Percentiles rank a stretch among this genome's conserved stretches.
Conservation (phyloP, 106 monocot species). For the Allium sativum region DNA sequence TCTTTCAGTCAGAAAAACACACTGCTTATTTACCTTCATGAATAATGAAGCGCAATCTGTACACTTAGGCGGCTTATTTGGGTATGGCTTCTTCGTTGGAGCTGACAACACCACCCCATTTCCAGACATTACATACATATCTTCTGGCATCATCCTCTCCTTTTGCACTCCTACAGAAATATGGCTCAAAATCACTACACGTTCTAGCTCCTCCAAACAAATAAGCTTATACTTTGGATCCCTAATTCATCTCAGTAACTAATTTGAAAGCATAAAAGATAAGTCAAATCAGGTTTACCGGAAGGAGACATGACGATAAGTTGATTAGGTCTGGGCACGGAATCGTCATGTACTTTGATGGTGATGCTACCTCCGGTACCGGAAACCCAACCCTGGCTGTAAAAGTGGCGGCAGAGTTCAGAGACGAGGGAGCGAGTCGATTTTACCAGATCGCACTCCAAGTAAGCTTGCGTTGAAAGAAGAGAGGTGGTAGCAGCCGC, state of each 20-base stretch:
- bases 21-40: constrained; percentile 47
- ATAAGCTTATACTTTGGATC: too few species aligned
- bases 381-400: constrained; percentile 86
- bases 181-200: too few species aligned
- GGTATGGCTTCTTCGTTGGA: constrained; percentile 44
- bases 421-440: constrained; percentile 64
- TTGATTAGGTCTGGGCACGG: constrained; percentile 57
- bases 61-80: constrained; percentile 71
- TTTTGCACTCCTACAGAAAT: constrained; percentile 78
- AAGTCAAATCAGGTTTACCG: constrained; percentile 20
- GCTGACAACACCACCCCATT: constrained; percentile 40
- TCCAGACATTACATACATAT: constrained; percentile 83
- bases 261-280: not conserved
- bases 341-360: constrained; percentile 81
- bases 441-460: constrained; percentile 34
- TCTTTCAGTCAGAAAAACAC: too few species aligned
- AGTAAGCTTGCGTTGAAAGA: constrained; percentile 43
- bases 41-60: constrained; percentile 84
- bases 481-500: constrained; percentile 6
- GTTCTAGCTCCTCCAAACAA: not conserved
- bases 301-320: constrained; percentile 99
- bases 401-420: constrained; percentile 92
- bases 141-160: constrained; percentile 89
- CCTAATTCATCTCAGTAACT: too few species aligned
- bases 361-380: constrained; percentile 99